phyloP scores from a whole-genome alignment of 768 basidiomycete genomes.

The Suillus paluster region DNA sequence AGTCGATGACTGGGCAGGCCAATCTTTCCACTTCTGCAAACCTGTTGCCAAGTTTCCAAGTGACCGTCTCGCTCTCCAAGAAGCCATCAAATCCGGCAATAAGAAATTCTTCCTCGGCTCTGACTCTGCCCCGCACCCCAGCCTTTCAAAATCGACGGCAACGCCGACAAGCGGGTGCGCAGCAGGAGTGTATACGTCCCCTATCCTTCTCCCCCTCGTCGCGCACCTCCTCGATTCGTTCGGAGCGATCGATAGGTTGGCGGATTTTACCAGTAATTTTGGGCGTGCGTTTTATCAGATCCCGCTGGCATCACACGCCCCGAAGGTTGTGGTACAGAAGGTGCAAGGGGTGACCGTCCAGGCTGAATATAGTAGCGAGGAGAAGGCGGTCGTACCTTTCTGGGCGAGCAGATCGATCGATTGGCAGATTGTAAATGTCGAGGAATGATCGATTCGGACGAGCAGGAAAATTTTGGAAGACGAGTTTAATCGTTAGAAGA shows the following conservation, averaged over 20 bases:
- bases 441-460: not conserved
- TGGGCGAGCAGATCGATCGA: constrained; percentile 81
- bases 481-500: no score
- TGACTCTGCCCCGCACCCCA: constrained; percentile 93
- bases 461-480: no score
- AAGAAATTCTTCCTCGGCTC: constrained; percentile 63
- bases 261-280: constrained; percentile 76
- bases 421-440: constrained; percentile 60
- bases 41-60: constrained; percentile 96
- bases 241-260: constrained; percentile 80
- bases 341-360: constrained; percentile 45
- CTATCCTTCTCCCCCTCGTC: constrained; percentile 87
- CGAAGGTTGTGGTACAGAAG: constrained; percentile 49
- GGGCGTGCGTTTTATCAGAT: constrained; percentile 82
- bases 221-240: constrained; percentile 90
- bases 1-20: constrained; percentile 96
- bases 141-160: constrained; percentile 66
- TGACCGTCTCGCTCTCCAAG: constrained; percentile 81
- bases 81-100: constrained; percentile 76
- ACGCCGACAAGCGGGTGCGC: constrained; percentile 79
- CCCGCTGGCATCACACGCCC: constrained; percentile 32
- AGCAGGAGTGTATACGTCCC: constrained; percentile 95
- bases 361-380: constrained; percentile 47
- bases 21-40: constrained; percentile 96
- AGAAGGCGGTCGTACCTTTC: constrained; percentile 76